These are phyloP conservation scores for Neurospora intermedia DNA, from an alignment of 495 filamentous ascomycete genomes.

Conservation along the genomic window DNA sequence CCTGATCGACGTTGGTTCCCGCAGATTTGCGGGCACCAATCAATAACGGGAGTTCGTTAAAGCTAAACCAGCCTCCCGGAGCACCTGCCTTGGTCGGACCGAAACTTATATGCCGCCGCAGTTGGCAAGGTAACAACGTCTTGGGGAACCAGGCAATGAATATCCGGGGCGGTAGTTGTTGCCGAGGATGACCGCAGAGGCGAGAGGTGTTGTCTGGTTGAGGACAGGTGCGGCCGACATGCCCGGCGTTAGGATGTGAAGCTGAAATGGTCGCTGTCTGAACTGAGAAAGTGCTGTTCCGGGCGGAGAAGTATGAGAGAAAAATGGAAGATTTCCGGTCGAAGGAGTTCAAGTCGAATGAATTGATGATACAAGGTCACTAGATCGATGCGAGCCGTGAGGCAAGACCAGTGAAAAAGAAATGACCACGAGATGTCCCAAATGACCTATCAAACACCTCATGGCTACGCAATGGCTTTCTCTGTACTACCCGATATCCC, in stretches of 20 bases:
- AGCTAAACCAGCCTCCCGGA: not conserved
- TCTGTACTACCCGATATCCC: not conserved
- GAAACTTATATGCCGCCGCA: not conserved
- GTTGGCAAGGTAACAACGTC: not conserved
- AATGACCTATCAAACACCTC: not conserved
- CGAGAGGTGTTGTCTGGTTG: not conserved
- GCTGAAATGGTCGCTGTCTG: not conserved
- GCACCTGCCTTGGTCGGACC: not conserved
- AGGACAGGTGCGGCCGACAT: not conserved
- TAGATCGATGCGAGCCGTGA: not conserved
- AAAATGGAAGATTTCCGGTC: not conserved
- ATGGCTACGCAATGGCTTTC: not conserved
- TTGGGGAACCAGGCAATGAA: not conserved
- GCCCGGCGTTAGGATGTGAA: not conserved
- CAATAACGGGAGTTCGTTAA: not conserved
- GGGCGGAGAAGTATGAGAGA: not conserved
- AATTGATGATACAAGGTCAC: not conserved
- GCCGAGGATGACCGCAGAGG: not conserved
- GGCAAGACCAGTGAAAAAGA: not conserved
- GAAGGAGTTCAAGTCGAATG: not conserved
- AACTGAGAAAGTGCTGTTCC: not conserved
- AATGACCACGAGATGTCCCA: not conserved
- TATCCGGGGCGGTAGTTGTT: not conserved
- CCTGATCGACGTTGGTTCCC: not conserved
- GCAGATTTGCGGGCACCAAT: conserved; percentile 12